These are phyloP conservation scores for Breynia disticha DNA, from an alignment of 441 rosid species.

Conservation along the genomic window DNA sequence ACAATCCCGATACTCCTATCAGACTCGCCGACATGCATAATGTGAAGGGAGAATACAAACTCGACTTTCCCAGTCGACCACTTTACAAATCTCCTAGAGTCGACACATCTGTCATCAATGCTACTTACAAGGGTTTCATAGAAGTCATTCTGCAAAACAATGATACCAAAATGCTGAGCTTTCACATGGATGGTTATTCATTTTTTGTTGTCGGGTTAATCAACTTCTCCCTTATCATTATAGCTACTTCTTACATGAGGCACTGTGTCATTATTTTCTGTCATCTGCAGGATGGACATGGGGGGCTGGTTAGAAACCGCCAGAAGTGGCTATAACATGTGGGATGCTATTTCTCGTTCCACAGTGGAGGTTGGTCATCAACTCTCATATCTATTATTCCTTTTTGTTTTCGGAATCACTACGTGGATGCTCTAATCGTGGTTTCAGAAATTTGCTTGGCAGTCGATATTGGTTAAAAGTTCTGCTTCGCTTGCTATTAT, in stretches of 20 bases:
- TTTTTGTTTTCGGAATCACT: too few species aligned
- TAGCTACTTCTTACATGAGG: conserved; percentile 3
- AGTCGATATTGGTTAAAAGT: too few species aligned
- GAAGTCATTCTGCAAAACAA: conserved; percentile 82
- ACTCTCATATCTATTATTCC: too few species aligned
- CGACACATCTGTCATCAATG: conserved; percentile 70
- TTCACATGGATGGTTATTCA: conserved; percentile 77
- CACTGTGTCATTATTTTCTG: neutral
- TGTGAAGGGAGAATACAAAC: conserved; percentile 74
- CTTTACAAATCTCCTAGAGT: conserved; percentile 38
- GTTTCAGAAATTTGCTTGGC: too few species aligned
- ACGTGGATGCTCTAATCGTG: neutral
- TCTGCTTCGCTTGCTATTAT: neutral
- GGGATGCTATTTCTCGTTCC: conserved; percentile 78
- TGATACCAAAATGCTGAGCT: conserved; percentile 80
- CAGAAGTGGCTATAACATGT: conserved; percentile 55
- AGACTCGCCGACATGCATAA: conserved; percentile 62
- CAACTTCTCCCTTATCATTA: neutral
- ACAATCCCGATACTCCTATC: conserved; percentile 59
- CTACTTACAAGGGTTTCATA: conserved; percentile 77
- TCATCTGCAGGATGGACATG: conserved; percentile 59
- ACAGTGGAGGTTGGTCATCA: conserved; percentile 57
- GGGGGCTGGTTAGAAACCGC: conserved; percentile 67
- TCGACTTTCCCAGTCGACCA: conserved; percentile 72
- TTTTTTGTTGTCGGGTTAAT: conserved; percentile 82